A percentile compares a stretch with the other conserved stretches of the same genome.
Evolutionary conservation across 805 yeast genomes (phyloP).

Genomic region (Sugiyamaella qingdaonensis): DNA sequence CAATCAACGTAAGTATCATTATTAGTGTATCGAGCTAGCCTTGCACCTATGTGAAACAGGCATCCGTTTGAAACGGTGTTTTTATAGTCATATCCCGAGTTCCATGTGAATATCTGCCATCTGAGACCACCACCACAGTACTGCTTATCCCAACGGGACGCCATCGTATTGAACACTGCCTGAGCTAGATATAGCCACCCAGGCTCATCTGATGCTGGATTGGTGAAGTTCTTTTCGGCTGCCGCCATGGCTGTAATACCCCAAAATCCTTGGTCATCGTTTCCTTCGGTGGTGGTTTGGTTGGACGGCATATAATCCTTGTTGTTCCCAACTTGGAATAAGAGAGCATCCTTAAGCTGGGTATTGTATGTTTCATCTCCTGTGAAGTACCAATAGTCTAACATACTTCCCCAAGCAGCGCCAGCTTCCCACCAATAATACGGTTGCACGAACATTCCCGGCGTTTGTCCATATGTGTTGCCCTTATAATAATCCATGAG

Average conservation of each 20-base stretch:
- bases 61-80: constrained; percentile 90
- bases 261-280: constrained; percentile 98
- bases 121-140: constrained; percentile 85
- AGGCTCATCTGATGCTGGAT: constrained; percentile 57
- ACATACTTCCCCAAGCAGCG: constrained; percentile 84
- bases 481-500: constrained; percentile 69
- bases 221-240: constrained; percentile 79
- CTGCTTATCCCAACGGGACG: constrained; percentile 73
- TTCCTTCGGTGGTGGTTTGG: constrained; percentile 91
- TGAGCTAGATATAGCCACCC: constrained; percentile 83
- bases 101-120: constrained; percentile 97
- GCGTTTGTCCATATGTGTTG: constrained; percentile 59
- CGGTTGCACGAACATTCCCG: constrained; percentile 84
- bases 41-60: constrained; percentile 78
- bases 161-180: constrained; percentile 89
- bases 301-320: constrained; percentile 81
- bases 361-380: constrained; percentile 64
- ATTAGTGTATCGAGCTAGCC: constrained; percentile 77
- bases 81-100: constrained; percentile 89
- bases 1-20: constrained; percentile 70
- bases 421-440: constrained; percentile 99
- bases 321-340: constrained; percentile 69
- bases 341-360: constrained; percentile 55
- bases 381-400: constrained; percentile 72
- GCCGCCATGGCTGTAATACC: constrained; percentile 90